phyloP scores from a whole-genome alignment of 1,139 yeast genomes.

The Debaryomyces coudertii region DNA sequence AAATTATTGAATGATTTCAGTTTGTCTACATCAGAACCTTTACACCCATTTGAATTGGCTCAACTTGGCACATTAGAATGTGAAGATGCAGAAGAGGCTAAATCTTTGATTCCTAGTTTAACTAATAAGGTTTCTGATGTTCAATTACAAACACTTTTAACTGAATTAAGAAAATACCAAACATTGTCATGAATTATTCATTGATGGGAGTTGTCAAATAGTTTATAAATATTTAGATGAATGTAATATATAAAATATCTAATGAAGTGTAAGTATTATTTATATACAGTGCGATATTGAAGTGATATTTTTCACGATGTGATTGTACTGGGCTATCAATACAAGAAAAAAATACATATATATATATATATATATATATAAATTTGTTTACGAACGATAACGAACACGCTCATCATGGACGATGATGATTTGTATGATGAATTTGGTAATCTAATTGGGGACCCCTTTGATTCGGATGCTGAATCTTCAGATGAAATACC shows the following conservation, averaged over 20 bases:
- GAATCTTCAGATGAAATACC: slow-evolving; percentile 29
- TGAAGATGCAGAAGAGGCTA: slow-evolving; percentile 97
- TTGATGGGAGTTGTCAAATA: neutral
- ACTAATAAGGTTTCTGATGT: slow-evolving; percentile 79
- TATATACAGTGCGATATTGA: slow-evolving; percentile 7
- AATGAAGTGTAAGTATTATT: neutral
- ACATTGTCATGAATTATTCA: slow-evolving; percentile 35
- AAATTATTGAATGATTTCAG: slow-evolving; percentile 74
- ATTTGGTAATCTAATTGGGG: slow-evolving; percentile 77
- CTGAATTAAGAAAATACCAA: slow-evolving; percentile 74
- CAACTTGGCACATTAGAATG: slow-evolving; percentile 93
- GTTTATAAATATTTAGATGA: slow-evolving; percentile 5
- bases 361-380: neutral
- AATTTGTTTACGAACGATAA: neutral
- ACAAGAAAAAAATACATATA: neutral
- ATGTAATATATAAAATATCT: slow-evolving; percentile 7
- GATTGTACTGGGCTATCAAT: neutral
- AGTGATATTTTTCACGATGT: slow-evolving; percentile 6
- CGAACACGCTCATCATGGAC: slow-evolving; percentile 10
- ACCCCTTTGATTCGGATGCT: slow-evolving; percentile 47
- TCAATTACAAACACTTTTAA: slow-evolving; percentile 82
- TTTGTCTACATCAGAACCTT: slow-evolving; percentile 55
- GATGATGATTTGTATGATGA: slow-evolving; percentile 73
- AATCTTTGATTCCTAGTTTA: slow-evolving; percentile 88
- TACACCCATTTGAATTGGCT: slow-evolving; percentile 96